phyloP scores from a whole-genome alignment of 2,329 filamentous ascomycete species.

The Arthroderma sp. region DNA sequence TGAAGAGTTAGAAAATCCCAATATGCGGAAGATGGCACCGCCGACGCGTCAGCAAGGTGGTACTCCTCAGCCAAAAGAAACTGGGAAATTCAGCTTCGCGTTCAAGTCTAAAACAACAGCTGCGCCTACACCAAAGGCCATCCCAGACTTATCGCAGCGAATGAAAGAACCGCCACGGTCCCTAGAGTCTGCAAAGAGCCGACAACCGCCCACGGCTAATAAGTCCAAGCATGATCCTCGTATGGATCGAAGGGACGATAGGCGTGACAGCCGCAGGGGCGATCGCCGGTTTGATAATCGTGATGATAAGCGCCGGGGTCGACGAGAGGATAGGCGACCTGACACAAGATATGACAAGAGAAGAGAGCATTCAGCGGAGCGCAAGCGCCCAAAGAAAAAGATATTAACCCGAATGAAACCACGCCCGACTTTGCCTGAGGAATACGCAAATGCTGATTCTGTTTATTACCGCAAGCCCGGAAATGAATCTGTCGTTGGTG shows the following conservation, averaged over 20 bases:
- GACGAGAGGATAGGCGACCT: conserved; percentile 10
- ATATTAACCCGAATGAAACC: conserved; percentile 58
- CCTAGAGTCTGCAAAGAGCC: conserved; percentile 25
- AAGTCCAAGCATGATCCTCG: conserved; percentile 29
- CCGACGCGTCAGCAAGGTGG: conserved; percentile 41
- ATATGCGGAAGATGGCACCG: conserved; percentile 41
- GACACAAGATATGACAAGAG: conserved; percentile 29
- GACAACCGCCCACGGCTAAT: conserved; percentile 21
- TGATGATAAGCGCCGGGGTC: conserved; percentile 23
- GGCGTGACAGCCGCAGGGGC: conserved; percentile 23
- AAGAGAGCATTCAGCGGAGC: conserved; percentile 33
- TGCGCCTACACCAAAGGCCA: conserved; percentile 38
- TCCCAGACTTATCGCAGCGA: conserved; percentile 36
- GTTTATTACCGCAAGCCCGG: conserved; percentile 92
- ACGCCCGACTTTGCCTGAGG: conserved; percentile 55
- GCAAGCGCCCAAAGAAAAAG: conserved; percentile 42
- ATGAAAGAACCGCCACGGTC: conserved; percentile 31
- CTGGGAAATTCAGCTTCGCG: conserved; percentile 79
- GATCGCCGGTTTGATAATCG: conserved; percentile 30
- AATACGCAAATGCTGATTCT: conserved; percentile 67
- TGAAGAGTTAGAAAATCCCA: conserved; percentile 24
- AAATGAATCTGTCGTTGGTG: conserved; percentile 93
- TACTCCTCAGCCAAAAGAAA: conserved; percentile 39
- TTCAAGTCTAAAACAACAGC: conserved; percentile 67
- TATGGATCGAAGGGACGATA: conserved; percentile 30